These are phyloP conservation scores for Pythium sukuiense DNA, from an alignment of 352 stramenopile species.

Conservation along the genomic window DNA sequence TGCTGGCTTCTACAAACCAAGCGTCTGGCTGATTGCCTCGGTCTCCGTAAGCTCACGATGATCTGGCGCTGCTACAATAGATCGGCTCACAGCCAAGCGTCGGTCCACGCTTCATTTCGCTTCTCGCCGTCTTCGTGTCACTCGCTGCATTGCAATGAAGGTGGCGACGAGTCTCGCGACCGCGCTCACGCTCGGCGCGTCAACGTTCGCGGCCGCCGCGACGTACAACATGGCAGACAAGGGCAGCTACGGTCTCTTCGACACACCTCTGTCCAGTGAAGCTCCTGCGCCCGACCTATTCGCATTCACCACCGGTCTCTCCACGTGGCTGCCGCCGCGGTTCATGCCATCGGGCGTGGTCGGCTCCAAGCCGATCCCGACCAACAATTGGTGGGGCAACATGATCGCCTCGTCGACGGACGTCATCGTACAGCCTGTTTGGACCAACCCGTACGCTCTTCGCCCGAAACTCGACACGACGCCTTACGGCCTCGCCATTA, in stretches of 20 bases:
- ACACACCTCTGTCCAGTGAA: slow-evolving; percentile 31
- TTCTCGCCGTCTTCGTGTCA: too few species aligned
- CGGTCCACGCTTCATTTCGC: too few species aligned
- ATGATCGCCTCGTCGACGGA: slow-evolving; percentile 45
- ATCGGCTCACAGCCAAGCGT: too few species aligned
- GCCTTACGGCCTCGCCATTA: slow-evolving; percentile 50
- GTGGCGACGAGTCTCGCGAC: neutral
- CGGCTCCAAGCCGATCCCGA: slow-evolving; percentile 50
- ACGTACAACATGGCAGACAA: slow-evolving; percentile 20
- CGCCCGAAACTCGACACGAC: slow-evolving; percentile 38
- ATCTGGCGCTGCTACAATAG: too few species aligned
- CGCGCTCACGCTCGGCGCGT: slow-evolving; percentile 14
- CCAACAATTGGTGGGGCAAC: slow-evolving; percentile 80
- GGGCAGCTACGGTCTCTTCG: slow-evolving; percentile 30
- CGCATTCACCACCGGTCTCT: slow-evolving; percentile 27
- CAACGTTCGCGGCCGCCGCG: slow-evolving; percentile 21
- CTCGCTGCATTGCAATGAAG: too few species aligned
- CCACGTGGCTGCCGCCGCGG: slow-evolving; percentile 44
- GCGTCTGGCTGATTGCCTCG: too few species aligned
- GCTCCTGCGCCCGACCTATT: slow-evolving; percentile 28
- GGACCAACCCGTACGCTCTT: slow-evolving; percentile 66
- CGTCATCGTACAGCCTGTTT: slow-evolving; percentile 45
- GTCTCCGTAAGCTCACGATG: too few species aligned
- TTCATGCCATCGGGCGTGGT: slow-evolving; percentile 49
- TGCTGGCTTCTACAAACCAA: too few species aligned